Percentiles rank a stretch among this genome's conserved stretches.
phyloP scores from a whole-genome alignment of 208 protist species.

The Wallacemonas collosoma region DNA sequence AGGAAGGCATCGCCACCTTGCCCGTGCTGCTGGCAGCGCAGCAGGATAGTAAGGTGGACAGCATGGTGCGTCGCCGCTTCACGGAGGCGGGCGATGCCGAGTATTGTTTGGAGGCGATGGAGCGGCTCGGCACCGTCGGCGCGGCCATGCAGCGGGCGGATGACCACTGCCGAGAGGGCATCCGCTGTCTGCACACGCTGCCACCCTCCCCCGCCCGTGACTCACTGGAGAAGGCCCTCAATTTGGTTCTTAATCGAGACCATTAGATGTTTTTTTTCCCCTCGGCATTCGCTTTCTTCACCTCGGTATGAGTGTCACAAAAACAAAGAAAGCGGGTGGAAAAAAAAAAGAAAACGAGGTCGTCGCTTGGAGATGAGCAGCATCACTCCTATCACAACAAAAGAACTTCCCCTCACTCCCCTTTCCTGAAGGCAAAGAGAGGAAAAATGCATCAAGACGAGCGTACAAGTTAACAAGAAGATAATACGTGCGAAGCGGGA shows the following conservation, averaged over 20 bases:
- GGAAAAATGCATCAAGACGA: too few relatives aligned
- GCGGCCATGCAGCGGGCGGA: slow-evolving; percentile 65
- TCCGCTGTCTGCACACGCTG: slow-evolving; percentile 48
- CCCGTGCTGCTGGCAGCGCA: slow-evolving; percentile 75
- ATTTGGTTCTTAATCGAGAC: slow-evolving; percentile 59
- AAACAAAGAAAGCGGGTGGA: too few relatives aligned
- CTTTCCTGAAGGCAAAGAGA: too few relatives aligned
- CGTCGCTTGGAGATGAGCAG: too few relatives aligned
- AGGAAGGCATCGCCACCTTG: slow-evolving; percentile 79
- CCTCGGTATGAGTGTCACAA: too few relatives aligned
- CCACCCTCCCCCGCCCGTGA: slow-evolving; percentile 62
- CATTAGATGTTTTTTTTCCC: slow-evolving; percentile 20
- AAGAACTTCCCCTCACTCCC: too few relatives aligned
- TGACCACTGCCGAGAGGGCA: slow-evolving; percentile 62
- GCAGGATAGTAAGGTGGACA: slow-evolving; percentile 52
- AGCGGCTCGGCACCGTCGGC: slow-evolving; percentile 47
- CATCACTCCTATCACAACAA: too few relatives aligned
- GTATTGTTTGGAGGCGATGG: slow-evolving; percentile 55
- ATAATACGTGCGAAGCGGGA: too few relatives aligned
- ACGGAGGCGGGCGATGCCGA: slow-evolving; percentile 35
- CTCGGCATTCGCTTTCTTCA: too few relatives aligned
- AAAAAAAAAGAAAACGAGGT: too few relatives aligned
- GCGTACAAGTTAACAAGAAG: too few relatives aligned
- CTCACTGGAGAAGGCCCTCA: slow-evolving; percentile 56
- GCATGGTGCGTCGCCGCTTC: slow-evolving; percentile 64